Evolutionary conservation across 139 green algal genomes (phyloP).

Genomic region (Axilococcus clingmanii): DNA sequence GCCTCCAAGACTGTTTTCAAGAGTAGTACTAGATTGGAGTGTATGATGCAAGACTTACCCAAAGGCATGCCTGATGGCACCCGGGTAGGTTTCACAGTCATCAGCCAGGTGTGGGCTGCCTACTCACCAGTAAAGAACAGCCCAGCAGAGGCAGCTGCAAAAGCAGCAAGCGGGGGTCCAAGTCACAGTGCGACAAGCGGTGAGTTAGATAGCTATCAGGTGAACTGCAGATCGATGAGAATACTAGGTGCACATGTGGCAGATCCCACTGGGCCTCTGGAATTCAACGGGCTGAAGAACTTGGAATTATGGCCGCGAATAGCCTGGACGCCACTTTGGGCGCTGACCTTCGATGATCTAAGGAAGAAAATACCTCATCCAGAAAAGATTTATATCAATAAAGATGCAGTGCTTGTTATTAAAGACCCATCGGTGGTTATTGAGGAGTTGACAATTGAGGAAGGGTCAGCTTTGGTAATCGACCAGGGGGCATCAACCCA

Average conservation of each 20-base stretch:
- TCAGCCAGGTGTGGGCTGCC: slow-evolving; percentile 88
- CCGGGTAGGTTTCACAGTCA: slow-evolving; percentile 86
- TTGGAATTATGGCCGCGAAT: slow-evolving; percentile 64
- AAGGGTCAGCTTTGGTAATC: slow-evolving; percentile 65
- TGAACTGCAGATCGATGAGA: slow-evolving; percentile 32
- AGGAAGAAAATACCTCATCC: slow-evolving; percentile 38
- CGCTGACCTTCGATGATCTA: slow-evolving; percentile 54
- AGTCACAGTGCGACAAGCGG: slow-evolving; percentile 82
- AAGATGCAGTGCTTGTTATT: slow-evolving; percentile 54
- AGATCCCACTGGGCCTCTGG: slow-evolving; percentile 10
- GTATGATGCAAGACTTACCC: slow-evolving; percentile 99
- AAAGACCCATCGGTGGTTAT: slow-evolving; percentile 50
- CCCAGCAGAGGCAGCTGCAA: slow-evolving; percentile 68
- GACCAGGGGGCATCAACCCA: slow-evolving; percentile 37
- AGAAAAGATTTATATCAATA: slow-evolving; percentile 29
- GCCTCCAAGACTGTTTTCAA: slow-evolving; percentile 83
- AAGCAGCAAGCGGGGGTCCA: slow-evolving; percentile 66
- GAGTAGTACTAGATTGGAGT: slow-evolving; percentile 90
- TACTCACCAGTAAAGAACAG: slow-evolving; percentile 98
- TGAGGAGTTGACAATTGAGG: slow-evolving; percentile 46
- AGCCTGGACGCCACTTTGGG: slow-evolving; percentile 67
- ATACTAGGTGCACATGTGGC: slow-evolving; percentile 29
- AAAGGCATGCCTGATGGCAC: slow-evolving; percentile 52
- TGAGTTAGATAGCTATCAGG: slow-evolving; percentile 69
- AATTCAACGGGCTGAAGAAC: slow-evolving; percentile 41